phyloP scores from a whole-genome alignment of 345 rosid genomes.

The Passiflora organensis region DNA sequence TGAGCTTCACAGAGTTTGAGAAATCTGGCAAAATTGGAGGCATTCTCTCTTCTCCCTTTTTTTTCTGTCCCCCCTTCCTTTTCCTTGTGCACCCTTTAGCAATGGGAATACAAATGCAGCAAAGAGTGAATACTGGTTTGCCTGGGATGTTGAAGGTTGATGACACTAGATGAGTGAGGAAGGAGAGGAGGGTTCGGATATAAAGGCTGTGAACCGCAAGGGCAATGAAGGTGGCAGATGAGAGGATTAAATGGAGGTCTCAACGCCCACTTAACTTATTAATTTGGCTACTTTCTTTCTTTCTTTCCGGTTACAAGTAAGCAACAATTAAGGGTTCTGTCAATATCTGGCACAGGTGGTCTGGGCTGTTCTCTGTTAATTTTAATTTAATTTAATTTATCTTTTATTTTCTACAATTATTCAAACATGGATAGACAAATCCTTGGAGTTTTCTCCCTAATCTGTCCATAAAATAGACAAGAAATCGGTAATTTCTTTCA shows the following conservation, averaged over 20 bases:
- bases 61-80: neutral
- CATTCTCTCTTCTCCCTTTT: slow-evolving; percentile 1
- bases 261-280: slow-evolving; percentile 30
- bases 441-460: too few species aligned
- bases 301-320: slow-evolving; percentile 7
- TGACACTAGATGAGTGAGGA: slow-evolving; percentile 1
- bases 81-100: too few species aligned
- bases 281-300: neutral
- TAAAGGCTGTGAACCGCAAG: slow-evolving; percentile 11
- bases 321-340: neutral
- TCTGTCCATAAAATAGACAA: too few species aligned
- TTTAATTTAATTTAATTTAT: too few species aligned
- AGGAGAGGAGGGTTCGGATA: slow-evolving; percentile 12
- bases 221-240: slow-evolving; percentile 31
- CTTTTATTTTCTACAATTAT: too few species aligned
- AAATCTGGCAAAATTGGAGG: slow-evolving; percentile 24
- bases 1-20: slow-evolving; percentile 21
- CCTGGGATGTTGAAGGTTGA: neutral
- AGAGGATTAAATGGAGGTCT: slow-evolving; percentile 21
- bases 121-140: neutral
- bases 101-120: neutral
- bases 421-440: too few species aligned
- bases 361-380: too few species aligned
- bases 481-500: too few species aligned
- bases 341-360: too few species aligned